A percentile compares a stretch with the other conserved stretches of the same genome.
Conservation (phyloP, 148 eudicot genomes). For the Fagopyrum esculentum region DNA sequence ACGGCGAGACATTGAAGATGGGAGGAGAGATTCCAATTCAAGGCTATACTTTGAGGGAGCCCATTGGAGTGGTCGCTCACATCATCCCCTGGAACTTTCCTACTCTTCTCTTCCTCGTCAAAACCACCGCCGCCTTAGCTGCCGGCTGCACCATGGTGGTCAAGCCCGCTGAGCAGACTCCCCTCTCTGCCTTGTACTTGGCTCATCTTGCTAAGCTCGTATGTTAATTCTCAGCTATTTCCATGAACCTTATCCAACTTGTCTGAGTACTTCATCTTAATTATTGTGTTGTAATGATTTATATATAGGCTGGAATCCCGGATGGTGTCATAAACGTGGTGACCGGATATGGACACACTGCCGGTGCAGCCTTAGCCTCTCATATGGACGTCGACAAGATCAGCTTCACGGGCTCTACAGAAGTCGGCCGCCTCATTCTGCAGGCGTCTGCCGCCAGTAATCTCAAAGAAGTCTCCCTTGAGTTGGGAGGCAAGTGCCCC, state of each 20-base stretch:
- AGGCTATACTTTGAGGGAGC: slow-evolving; percentile 68
- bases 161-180: slow-evolving; percentile 18
- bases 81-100: slow-evolving; percentile 89
- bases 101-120: slow-evolving; percentile 35
- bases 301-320: slow-evolving; percentile 71
- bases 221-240: neutral
- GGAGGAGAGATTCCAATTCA: slow-evolving; percentile 33
- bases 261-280: neutral
- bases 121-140: slow-evolving; percentile 72
- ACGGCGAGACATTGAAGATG: slow-evolving; percentile 70
- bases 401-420: slow-evolving; percentile 80
- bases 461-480: slow-evolving; percentile 64
- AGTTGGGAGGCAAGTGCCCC: slow-evolving; percentile 86
- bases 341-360: slow-evolving; percentile 57
- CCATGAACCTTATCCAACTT: no score
- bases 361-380: slow-evolving; percentile 73
- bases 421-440: slow-evolving; percentile 64
- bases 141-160: slow-evolving; percentile 86
- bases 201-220: slow-evolving; percentile 73
- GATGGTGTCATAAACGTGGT: slow-evolving; percentile 81
- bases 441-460: slow-evolving; percentile 79
- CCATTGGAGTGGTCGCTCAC: slow-evolving; percentile 68
- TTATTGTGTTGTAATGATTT: neutral
- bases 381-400: slow-evolving; percentile 91
- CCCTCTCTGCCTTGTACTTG: slow-evolving; percentile 66